These are phyloP conservation scores for Aspergillus persii DNA, from an alignment of 2,329 filamentous ascomycete genomes.

Conservation along the genomic window DNA sequence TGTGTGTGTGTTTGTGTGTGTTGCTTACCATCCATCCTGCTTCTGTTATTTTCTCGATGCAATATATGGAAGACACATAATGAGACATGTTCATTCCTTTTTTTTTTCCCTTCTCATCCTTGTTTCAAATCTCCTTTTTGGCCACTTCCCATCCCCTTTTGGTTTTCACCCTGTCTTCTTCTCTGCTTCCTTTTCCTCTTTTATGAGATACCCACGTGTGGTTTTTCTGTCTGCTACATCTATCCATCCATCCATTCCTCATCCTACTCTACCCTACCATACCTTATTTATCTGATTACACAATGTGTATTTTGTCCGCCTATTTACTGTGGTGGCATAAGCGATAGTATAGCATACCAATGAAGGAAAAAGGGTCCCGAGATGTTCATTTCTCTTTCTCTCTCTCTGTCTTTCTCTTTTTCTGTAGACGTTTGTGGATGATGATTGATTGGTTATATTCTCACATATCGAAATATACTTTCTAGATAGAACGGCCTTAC, in stretches of 20 bases:
- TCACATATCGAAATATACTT: too few relatives aligned
- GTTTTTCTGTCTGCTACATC: neutral
- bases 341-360: neutral
- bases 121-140: neutral
- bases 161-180: constrained; percentile 3
- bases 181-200: neutral
- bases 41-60: neutral
- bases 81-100: constrained; percentile 1
- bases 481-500: too few relatives aligned
- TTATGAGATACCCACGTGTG: constrained; percentile 5
- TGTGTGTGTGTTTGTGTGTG: too few relatives aligned
- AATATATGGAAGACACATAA: neutral
- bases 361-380: neutral
- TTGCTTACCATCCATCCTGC: neutral
- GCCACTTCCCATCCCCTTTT: neutral
- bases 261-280: neutral
- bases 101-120: neutral
- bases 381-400: too few relatives aligned
- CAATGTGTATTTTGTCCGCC: neutral
- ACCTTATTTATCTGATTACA: neutral
- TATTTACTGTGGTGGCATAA: neutral
- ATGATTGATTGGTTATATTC: too few relatives aligned
- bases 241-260: neutral
- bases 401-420: too few relatives aligned
- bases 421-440: too few relatives aligned